A percentile compares a stretch with the other conserved stretches of the same genome.
Evolutionary conservation across 2,329 filamentous ascomycete genomes (phyloP).

Genomic region (Penicillium sp.): DNA sequence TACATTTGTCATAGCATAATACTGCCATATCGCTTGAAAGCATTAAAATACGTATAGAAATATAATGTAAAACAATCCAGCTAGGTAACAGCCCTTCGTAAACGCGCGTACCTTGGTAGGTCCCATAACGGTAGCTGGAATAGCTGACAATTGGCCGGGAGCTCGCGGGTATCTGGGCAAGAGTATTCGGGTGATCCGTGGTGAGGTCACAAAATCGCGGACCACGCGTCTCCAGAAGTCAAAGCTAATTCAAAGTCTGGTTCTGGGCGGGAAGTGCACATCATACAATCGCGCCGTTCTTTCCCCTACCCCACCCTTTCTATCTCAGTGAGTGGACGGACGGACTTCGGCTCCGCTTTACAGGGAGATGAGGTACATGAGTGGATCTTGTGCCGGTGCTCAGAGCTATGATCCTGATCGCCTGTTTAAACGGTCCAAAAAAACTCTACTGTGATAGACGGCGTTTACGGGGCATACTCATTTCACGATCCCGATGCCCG

Average conservation of each 20-base stretch:
- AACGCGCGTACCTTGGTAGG: too few relatives aligned
- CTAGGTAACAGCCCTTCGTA: too few relatives aligned
- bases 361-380: constrained; percentile 10
- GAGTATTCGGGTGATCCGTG: not conserved
- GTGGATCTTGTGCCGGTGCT: constrained; percentile 2
- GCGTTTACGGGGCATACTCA: too few relatives aligned
- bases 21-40: too few relatives aligned
- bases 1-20: too few relatives aligned
- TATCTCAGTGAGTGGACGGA: constrained; percentile 5
- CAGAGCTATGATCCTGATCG: not conserved
- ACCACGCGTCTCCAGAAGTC: not conserved
- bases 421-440: not conserved
- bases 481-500: not conserved
- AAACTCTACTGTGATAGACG: not conserved
- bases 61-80: too few relatives aligned
- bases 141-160: too few relatives aligned
- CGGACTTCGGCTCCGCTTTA: not conserved
- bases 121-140: too few relatives aligned
- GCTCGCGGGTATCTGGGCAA: too few relatives aligned
- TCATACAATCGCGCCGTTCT: too few relatives aligned
- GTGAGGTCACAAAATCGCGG: not conserved
- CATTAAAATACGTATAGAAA: too few relatives aligned
- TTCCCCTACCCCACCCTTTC: too few relatives aligned
- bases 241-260: not conserved
- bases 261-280: not conserved